Evolutionary conservation across 108 stramenopile species (phyloP).

Genomic region (Skeletonema grethae): DNA sequence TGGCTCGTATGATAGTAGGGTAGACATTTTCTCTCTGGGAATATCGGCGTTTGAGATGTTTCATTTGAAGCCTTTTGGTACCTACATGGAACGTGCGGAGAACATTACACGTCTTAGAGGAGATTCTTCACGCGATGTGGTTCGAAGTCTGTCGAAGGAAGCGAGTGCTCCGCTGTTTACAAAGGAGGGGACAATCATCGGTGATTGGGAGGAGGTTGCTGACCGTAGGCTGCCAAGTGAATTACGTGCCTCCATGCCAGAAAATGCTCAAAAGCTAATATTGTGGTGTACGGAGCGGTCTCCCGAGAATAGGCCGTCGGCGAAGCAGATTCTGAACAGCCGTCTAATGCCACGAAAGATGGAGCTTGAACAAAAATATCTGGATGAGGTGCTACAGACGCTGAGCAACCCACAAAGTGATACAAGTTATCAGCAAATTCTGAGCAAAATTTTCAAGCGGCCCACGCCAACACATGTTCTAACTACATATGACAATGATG

Average conservation of each 20-base stretch:
- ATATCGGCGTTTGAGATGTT: conserved; percentile 83
- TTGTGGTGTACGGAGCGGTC: conserved; percentile 74
- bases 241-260: conserved; percentile 52
- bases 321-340: conserved; percentile 55
- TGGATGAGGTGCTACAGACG: conserved; percentile 81
- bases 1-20: conserved; percentile 68
- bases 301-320: conserved; percentile 66
- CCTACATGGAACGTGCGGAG: conserved; percentile 69
- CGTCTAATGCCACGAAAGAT: conserved; percentile 76
- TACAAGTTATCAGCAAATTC: conserved; percentile 57
- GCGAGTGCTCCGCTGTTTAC: conserved; percentile 31
- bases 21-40: conserved; percentile 84
- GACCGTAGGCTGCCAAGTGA: conserved; percentile 55
- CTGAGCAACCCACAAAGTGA: conserved; percentile 75
- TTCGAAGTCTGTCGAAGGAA: conserved; percentile 33
- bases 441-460: conserved; percentile 64
- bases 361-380: conserved; percentile 74
- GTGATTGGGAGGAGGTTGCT: conserved; percentile 37
- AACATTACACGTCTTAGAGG: conserved; percentile 56
- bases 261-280: conserved; percentile 70
- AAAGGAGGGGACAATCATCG: conserved; percentile 19
- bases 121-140: conserved; percentile 26
- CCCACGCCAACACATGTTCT: conserved; percentile 58
- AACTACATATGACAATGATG: conserved; percentile 78
- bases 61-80: conserved; percentile 58